Evolutionary conservation across 2,329 filamentous ascomycete genomes (phyloP).

Genomic region (Tolypocladium inflatum): DNA sequence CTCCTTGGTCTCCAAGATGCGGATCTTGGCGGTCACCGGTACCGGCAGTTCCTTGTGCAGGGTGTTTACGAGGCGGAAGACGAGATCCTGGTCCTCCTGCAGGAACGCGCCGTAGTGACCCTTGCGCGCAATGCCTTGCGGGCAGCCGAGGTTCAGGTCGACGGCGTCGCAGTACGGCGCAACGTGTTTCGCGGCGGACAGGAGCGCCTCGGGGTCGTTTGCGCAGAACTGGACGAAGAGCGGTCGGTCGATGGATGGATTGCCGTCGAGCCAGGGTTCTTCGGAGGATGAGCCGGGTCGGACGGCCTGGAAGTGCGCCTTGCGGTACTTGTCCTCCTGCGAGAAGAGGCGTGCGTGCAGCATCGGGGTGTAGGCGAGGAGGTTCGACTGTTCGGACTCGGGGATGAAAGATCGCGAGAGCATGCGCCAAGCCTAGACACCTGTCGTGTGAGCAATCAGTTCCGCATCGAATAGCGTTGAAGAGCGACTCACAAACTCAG

Average conservation of each 20-base stretch:
- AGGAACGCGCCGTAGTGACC: slow-evolving; percentile 91
- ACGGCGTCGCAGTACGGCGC: slow-evolving; percentile 89
- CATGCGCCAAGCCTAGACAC: slow-evolving; percentile 79
- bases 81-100: slow-evolving; percentile 82
- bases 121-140: slow-evolving; percentile 85
- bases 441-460: neutral
- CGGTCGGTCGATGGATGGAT: slow-evolving; percentile 73
- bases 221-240: slow-evolving; percentile 96
- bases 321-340: slow-evolving; percentile 67
- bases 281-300: slow-evolving; percentile 14
- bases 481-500: slow-evolving; percentile 69
- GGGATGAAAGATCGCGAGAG: slow-evolving; percentile 88
- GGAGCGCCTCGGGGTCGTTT: slow-evolving; percentile 71
- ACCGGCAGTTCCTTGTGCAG: slow-evolving; percentile 69
- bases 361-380: slow-evolving; percentile 94
- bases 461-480: neutral
- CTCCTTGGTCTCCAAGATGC: slow-evolving; percentile 78
- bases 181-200: slow-evolving; percentile 68
- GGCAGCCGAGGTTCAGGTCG: slow-evolving; percentile 91
- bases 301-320: slow-evolving; percentile 69
- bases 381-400: slow-evolving; percentile 47
- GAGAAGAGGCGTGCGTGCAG: slow-evolving; percentile 84
- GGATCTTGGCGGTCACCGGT: slow-evolving; percentile 90
- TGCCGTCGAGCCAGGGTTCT: slow-evolving; percentile 68
- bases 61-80: slow-evolving; percentile 74